Base-by-base conservation (phyloP, 345 rosid species). In the Barbarea vulgaris region DNA sequence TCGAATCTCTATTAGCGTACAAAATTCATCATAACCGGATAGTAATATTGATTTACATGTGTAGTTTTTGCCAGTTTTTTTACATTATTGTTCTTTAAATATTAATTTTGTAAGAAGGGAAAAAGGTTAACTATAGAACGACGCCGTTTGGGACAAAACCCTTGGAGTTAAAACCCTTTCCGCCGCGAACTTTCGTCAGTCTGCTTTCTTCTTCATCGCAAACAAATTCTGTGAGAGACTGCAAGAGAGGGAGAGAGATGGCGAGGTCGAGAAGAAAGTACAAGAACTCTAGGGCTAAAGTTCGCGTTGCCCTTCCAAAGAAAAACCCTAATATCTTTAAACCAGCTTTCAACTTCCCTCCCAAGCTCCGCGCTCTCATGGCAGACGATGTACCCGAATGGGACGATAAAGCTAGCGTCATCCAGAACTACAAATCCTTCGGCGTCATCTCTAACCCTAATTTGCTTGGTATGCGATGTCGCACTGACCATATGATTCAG, bases 261-360 rank as follows among this genome's bases (percentile, higher is more conserved):
- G 99, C 97, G 75, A 77, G 98, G 74, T 95, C 98, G 2, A 86
- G 98, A 77, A 86, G 99, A 61, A 95, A 90, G 82, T 89, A 87
- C 89, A 90, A 84, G 80, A 76, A 70, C 42, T 90, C 99, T 27
- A 81, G 87, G 74, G 62, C 93, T 6, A 95, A 95, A 82, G 98
- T 95, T 18, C 81, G 67, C 9, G 97, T 92, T 6, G 91, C 87
- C 64, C 98, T 95, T 11, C 97, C 96, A 0, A 89, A 83, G 91
- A 92, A 89, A 59, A 86, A 92, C 53, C 97, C 95, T 18, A 76
- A 83, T 66, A 63, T 85, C 72, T 87, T 95, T 68, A 95, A 92
- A 59, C 93, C 96, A 25, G 86, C 91, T 25, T 95, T 95, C 85
- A 81, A 78, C 73, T 71, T 95, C 70, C 98, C 97, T 36, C 94